Evolutionary conservation across 371 early-diverging fungal genomes (phyloP), one percentile per base, ranked within the genome.

Genomic region (Parasitella parasitica): DNA sequence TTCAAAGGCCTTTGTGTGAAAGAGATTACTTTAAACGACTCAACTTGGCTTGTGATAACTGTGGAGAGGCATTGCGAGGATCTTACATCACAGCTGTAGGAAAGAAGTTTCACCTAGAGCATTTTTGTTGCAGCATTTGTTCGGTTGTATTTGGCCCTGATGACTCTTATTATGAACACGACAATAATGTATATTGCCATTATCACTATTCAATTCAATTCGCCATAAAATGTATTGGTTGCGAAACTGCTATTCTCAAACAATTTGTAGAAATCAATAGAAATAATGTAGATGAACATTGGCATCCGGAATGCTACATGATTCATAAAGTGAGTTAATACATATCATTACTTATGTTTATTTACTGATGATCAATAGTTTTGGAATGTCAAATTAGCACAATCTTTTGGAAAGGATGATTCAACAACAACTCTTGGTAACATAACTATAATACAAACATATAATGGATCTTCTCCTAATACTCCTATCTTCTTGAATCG

Each of bases 291-390:
- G 89, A 91, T 54, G 91, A 90, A 63, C 93, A 94, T 65, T 98
- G 98, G 98, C 98, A 98, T 80, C 97, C 97, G 27, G 96, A 96
- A 75, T 98, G 98, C 80, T 98, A 97, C 75, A 97, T 96, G 98
- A 94, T 98, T 51, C 92, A 94, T 81, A 97, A 94, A 60, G 77
- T 75, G 22, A 43, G 20, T 27, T 50, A 12, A 13, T n/a, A n/a
- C n/a, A 48, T 9, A 36, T 32, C 56, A 32, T 48, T n/a, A n/a
- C n/a, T n/a, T n/a, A n/a, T n/a, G n/a, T 4, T 34, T 52, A n/a
- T 39, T 43, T 20, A 18, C 3, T 20, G 3, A 16, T 20, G 5
- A 8, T 43, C n/a, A 18, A 43, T 80, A 91, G 90, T 88, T 90
- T 69, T 92, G 91, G 92, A 90, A 91, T 69, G 91, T 92, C 54